These are phyloP conservation scores for Calocera cornea DNA, from an alignment of 768 basidiomycete genomes.

Conservation along the genomic window DNA sequence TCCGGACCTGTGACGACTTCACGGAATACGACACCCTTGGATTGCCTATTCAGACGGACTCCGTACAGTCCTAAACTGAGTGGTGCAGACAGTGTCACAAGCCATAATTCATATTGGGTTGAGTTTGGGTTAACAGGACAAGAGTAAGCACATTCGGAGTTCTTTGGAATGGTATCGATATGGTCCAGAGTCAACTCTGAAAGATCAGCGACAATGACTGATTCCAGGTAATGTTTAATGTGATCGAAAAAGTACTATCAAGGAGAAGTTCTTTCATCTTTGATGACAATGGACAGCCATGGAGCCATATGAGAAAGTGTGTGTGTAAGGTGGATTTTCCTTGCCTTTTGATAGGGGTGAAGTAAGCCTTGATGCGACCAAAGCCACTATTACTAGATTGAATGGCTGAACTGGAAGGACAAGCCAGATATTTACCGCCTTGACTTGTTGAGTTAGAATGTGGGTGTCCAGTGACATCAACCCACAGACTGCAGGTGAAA, in stretches of 20 bases:
- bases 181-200: background rate
- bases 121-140: constrained; percentile 28
- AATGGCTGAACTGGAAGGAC: background rate
- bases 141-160: constrained; percentile 22
- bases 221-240: background rate
- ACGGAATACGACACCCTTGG: too few species aligned
- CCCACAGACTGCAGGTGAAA: constrained; percentile 24
- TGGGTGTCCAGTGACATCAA: constrained; percentile 15
- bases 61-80: too few species aligned
- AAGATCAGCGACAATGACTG: background rate
- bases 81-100: too few species aligned
- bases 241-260: constrained; percentile 15
- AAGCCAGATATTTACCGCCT: background rate
- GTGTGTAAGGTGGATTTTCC: constrained; percentile 31
- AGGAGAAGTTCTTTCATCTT: constrained; percentile 21
- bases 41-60: too few species aligned
- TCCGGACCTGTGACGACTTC: too few species aligned
- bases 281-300: constrained; percentile 21
- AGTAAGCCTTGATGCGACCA: constrained; percentile 25
- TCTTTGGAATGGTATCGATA: background rate
- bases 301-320: constrained; percentile 31
- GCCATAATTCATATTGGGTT: too few species aligned
- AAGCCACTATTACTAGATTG: constrained; percentile 26
- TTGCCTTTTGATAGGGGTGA: constrained; percentile 31
- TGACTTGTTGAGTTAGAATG: background rate